These are phyloP conservation scores for Musa balbisiana DNA, from an alignment of 202 grass and related monocot species.

Conservation along the genomic window DNA sequence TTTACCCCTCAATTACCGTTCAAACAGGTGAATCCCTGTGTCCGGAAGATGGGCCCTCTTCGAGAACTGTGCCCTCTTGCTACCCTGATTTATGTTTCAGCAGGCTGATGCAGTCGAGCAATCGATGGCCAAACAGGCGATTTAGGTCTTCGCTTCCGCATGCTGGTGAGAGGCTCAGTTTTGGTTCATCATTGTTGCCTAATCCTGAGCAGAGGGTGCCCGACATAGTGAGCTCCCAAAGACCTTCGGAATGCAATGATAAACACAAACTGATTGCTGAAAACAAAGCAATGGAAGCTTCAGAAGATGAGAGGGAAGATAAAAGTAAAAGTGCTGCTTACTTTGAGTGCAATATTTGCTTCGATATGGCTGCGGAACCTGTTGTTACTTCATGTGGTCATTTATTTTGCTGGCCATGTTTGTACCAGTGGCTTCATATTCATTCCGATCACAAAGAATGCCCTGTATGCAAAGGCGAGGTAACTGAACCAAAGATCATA, in stretches of 20 bases:
- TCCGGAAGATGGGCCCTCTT: conserved; percentile 33
- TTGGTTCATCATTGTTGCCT: conserved; percentile 11
- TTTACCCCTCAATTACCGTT: conserved; percentile 44
- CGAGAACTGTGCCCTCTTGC: conserved; percentile 23
- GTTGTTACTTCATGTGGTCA: conserved; percentile 96
- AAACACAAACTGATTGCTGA: conserved; percentile 38
- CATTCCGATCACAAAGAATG: conserved; percentile 93
- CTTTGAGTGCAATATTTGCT: conserved; percentile 95
- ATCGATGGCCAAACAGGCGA: conserved; percentile 12
- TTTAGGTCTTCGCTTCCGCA: conserved; percentile 19
- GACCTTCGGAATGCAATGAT: conserved; percentile 11
- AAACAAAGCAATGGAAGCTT: conserved; percentile 34
- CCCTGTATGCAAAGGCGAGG: conserved; percentile 94
- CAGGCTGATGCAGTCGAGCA: conserved; percentile 9
- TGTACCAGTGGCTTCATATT: conserved; percentile 92
- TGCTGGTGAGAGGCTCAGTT: conserved; percentile 3
- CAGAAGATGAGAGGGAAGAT: conserved; percentile 44
- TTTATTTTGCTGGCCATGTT: conserved; percentile 94
- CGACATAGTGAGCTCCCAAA: conserved; percentile 8
- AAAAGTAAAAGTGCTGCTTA: conserved; percentile 32
- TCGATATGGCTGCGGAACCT: conserved; percentile 86
- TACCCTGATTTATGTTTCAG: conserved; percentile 11
- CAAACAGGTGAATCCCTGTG: conserved; percentile 31
- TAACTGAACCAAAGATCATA: conserved; percentile 67
- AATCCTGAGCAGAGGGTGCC: not conserved